Evolutionary conservation across 257 asterid species (phyloP), one percentile per base, ranked within the genome.

Genomic region (Mentha longifolia): DNA sequence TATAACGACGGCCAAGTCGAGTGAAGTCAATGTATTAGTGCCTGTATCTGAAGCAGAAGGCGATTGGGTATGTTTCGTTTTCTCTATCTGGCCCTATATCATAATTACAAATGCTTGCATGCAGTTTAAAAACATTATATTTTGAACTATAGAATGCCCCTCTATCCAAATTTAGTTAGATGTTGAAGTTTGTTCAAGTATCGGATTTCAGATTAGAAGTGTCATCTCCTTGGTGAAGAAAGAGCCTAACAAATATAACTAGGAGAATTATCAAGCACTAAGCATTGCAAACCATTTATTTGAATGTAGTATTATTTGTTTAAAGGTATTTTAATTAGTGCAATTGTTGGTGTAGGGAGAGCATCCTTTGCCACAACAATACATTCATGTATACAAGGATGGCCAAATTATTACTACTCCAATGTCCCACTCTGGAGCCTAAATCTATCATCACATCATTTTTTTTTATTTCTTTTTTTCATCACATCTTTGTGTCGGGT

Each of bases 361-460:
- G 77, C 97, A 90, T 75, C 59, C 93, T 66, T 85, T 92, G 80
- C 98, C 96, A 4, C 93, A 90, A 68, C 97, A 92, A 70, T 90
- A 80, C 50, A 37, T 83, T 69, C 95, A 92, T 57, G 76, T 41
- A 3, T 90, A 83, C 80, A 88, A 79, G 81, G 95, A 92, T 69
- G 97, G 95, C 28, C 95, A 84, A 49, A 85, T 90, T 46, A 79
- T 80, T 39, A 92, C 98, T 13, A 80, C 88, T 51, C 95, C 98
- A 3, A 82, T 87, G 61, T 78, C 89, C 61, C 98, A 92, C 82
- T 90, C 98, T 22, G 98, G 92, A 64, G 97, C 79, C 79, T 92
- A 85, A 83, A 68, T 64, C 20, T 33, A 35, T 49, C 49, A 45
- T 62, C 56, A 22, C 7, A 9, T 45, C 57, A 35, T 35, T 35